Conservation (phyloP, 2,329 filamentous ascomycete species). For the Alternaria solani region DNA sequence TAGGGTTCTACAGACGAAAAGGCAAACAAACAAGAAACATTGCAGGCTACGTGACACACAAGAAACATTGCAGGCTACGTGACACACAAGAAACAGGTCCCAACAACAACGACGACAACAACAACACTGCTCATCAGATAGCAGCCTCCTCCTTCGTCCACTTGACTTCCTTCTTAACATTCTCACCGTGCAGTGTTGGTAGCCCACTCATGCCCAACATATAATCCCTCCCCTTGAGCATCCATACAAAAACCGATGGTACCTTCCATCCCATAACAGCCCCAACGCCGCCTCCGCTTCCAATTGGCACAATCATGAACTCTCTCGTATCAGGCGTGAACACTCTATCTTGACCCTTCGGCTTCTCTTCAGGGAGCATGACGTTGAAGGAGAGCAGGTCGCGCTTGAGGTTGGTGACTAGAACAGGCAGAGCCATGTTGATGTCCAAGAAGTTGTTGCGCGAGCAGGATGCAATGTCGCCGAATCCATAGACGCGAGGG, state of each 20-base stretch:
- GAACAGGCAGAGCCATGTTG: constrained; percentile 49
- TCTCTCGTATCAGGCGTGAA: constrained; percentile 35
- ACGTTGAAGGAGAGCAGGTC: constrained; percentile 52
- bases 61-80: not conserved
- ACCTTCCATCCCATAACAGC: constrained; percentile 50
- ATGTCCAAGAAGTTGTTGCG: constrained; percentile 55
- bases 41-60: not conserved
- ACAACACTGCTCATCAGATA: constrained; percentile 10
- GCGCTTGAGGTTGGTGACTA: constrained; percentile 57
- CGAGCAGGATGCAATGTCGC: constrained; percentile 57
- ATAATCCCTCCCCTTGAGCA: constrained; percentile 54
- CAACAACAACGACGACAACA: not conserved
- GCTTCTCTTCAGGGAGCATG: constrained; percentile 24
- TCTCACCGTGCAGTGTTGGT: constrained; percentile 23
- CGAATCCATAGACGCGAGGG: constrained; percentile 58
- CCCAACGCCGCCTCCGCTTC: constrained; percentile 45
- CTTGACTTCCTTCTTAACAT: constrained; percentile 35
- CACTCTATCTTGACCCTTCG: constrained; percentile 37
- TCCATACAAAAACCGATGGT: constrained; percentile 50
- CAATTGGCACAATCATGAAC: constrained; percentile 44
- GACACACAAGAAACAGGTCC: not conserved
- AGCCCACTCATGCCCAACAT: constrained; percentile 37
- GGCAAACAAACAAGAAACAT: not conserved
- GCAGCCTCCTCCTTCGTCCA: constrained; percentile 39
- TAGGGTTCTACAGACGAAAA: not conserved